Evolutionary conservation across 306 rosid species (phyloP).

Genomic region (Medicago lupulina): DNA sequence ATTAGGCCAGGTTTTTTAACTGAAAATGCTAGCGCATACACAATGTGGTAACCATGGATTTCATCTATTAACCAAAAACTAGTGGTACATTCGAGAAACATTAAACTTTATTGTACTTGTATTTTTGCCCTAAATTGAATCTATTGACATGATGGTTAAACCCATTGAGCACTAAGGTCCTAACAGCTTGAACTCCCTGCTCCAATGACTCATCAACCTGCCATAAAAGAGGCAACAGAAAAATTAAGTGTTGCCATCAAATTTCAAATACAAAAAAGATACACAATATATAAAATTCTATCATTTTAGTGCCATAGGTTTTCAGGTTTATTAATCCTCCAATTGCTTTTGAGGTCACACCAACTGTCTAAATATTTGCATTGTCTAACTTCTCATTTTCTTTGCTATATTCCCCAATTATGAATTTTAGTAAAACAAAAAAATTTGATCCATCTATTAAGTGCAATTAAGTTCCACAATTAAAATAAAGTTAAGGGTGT

Average conservation of each 20-base stretch:
- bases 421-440: not conserved
- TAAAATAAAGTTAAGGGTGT: no score
- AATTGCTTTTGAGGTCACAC: slow-evolving; percentile 6
- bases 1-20: not conserved
- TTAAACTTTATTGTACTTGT: slow-evolving; percentile 83
- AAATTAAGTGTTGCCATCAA: not conserved
- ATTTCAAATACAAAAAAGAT: not conserved
- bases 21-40: slow-evolving; percentile 1
- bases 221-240: slow-evolving; percentile 13
- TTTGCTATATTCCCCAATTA: slow-evolving; percentile 1
- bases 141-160: slow-evolving; percentile 65
- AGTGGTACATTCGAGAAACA: slow-evolving; percentile 3
- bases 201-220: slow-evolving; percentile 78
- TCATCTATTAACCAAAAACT: slow-evolving; percentile 32
- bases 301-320: not conserved
- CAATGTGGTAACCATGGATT: slow-evolving; percentile 15
- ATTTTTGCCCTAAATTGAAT: slow-evolving; percentile 83
- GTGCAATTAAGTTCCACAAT: not conserved
- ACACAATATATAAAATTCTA: not conserved
- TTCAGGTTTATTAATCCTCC: slow-evolving; percentile 6
- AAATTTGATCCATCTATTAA: slow-evolving; percentile 1
- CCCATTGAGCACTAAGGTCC: slow-evolving; percentile 64
- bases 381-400: not conserved
- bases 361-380: slow-evolving; percentile 10
- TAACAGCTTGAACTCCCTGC: slow-evolving; percentile 82